Percentiles rank a stretch among this genome's conserved stretches.
These are phyloP conservation scores for Rhodotorula kratochvilovae DNA, from an alignment of 768 basidiomycete genomes.

Conservation along the genomic window DNA sequence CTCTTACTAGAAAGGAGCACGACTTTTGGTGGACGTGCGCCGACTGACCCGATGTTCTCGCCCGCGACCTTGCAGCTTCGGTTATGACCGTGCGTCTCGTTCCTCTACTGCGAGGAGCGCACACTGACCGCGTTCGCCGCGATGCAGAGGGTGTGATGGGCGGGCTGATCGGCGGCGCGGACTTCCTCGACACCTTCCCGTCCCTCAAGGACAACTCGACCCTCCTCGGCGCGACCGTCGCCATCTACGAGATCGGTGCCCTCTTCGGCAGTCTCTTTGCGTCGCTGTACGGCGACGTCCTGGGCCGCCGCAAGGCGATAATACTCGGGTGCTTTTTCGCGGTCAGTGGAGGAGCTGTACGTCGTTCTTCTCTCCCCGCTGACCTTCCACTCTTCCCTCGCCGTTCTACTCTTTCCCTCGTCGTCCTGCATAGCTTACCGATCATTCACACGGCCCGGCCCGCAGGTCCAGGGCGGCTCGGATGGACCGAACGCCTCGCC, in stretches of 20 bases:
- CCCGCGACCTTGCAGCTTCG: neutral
- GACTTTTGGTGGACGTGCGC: no score
- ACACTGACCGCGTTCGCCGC: neutral
- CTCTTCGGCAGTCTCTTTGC: neutral
- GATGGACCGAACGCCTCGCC: conserved; percentile 12
- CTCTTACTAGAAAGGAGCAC: no score
- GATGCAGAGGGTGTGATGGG: neutral
- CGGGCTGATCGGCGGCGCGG: neutral
- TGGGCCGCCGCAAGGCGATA: conserved; percentile 4
- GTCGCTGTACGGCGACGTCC: neutral
- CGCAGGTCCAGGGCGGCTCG: conserved; percentile 7
- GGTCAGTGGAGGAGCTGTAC: conserved; percentile 3
- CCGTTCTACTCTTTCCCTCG: no score
- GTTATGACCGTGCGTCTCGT: neutral
- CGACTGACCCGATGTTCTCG: neutral
- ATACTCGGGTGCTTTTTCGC: conserved; percentile 10
- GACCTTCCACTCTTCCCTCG: no score
- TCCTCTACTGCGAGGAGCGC: no score
- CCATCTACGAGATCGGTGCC: conserved; percentile 12
- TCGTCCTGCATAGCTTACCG: no score
- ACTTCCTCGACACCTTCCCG: conserved; percentile 1
- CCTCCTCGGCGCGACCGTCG: conserved; percentile 12
- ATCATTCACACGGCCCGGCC: no score
- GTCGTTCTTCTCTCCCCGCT: no score
- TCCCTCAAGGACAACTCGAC: neutral